Base-by-base conservation (phyloP, 805 yeast species). In the Pichia kluyveri region DNA sequence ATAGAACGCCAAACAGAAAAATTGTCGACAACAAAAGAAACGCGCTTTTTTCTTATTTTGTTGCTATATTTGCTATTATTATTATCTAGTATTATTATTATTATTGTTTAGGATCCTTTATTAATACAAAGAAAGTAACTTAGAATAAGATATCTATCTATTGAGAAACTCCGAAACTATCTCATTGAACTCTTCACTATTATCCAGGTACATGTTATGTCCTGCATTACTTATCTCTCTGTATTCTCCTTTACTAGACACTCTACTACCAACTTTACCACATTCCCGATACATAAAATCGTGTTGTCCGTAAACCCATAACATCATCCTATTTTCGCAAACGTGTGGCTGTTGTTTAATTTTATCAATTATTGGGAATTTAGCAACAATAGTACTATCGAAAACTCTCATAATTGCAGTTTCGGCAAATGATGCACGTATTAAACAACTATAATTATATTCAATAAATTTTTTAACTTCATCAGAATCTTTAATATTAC, bases 171-270 rank as follows among this genome's bases (percentile, higher is more conserved):
- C 58, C 48, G 49, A 63, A 56, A 66, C 72, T 63, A 43, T 61
- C 9, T 62, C 53, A 57, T 85, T 83, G 60, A 86, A 86, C 34
- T 63, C 73, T 4, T 53, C 48, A 37, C 67, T 64, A 56, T 86
- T 84, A 58, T 86, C 95, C 52, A 85, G 67, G 59, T 83, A 86
- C 30, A 86, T 55, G 59, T 86, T 91, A 63, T 86, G 95, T 1
- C 95, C 95, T 1, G 86, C 73, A 50, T 78, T 70, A 2, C 8
- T 37, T n/a, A 8, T 49, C 46, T 5, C 39, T 41, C 12, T 44
- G 42, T 11, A 38, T 42, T 17, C 59, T 51, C 28, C 37, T 14
- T 14, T 15, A 10, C 8, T 15, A 3, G 37, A 34, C 2, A 57
- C 53, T 17, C 65, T 55, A 2, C 62, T 67, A 40, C 72, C 72